phyloP scores from a whole-genome alignment of 176 grass and related monocot genomes.

The Secale cereale region DNA sequence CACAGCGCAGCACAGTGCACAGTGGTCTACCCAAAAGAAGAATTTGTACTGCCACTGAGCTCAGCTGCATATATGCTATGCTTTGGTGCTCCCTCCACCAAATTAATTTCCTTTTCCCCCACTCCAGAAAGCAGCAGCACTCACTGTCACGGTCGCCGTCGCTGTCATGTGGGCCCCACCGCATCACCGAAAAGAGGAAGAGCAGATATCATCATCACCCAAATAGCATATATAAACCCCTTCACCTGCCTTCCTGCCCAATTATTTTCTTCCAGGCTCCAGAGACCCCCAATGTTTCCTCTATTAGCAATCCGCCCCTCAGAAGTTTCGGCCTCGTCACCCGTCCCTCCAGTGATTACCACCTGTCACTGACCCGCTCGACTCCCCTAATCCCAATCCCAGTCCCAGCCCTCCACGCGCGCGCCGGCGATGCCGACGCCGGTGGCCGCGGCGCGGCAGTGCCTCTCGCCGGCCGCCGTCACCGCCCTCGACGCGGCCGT shows the following conservation, averaged over 20 bases:
- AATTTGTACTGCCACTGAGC: slow-evolving; percentile 10
- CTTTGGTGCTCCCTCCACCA: not conserved
- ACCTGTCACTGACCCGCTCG: not conserved
- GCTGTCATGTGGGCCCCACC: not conserved
- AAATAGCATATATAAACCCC: slow-evolving; percentile 30
- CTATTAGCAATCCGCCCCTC: not conserved
- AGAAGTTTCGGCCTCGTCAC: slow-evolving; percentile 13
- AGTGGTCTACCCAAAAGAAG: slow-evolving; percentile 11
- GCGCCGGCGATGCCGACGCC: slow-evolving; percentile 50
- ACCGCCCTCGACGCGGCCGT: slow-evolving; percentile 18
- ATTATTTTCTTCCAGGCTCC: slow-evolving; percentile 3
- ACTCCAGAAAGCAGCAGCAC: not conserved
- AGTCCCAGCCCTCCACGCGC: not conserved
- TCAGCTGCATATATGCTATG: slow-evolving; percentile 3
- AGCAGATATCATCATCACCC: not conserved
- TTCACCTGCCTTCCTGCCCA: slow-evolving; percentile 9
- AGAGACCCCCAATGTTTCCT: not conserved
- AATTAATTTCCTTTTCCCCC: not conserved
- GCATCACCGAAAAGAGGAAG: not conserved
- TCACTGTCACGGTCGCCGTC: not conserved
- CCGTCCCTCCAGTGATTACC: not conserved
- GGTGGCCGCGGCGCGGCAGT: slow-evolving; percentile 30
- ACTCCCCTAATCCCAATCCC: slow-evolving; percentile 3
- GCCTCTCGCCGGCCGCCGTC: slow-evolving; percentile 25
- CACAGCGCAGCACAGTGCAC: not conserved